These are phyloP conservation scores for Malassezia obtusa DNA, from an alignment of 1,284 basidiomycete genomes.

Conservation along the genomic window DNA sequence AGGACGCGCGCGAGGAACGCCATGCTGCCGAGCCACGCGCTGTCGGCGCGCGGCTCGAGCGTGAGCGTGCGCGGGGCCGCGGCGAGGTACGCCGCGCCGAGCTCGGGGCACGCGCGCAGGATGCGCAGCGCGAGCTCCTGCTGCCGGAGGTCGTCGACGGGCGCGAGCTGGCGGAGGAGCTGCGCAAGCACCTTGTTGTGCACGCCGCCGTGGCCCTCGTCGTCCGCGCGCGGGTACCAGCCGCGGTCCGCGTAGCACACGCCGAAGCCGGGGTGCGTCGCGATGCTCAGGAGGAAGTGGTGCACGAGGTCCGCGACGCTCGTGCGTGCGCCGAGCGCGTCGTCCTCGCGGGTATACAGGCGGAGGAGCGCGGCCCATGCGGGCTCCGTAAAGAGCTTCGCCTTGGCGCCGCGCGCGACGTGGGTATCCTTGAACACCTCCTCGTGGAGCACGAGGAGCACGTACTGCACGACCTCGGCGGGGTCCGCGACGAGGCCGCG, in stretches of 20 bases:
- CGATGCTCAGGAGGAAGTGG: constrained; percentile 78
- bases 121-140: constrained; percentile 74
- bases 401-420: constrained; percentile 30
- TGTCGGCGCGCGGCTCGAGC: constrained; percentile 74
- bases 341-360: constrained; percentile 32
- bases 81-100: constrained; percentile 60
- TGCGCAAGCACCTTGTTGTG: constrained; percentile 77
- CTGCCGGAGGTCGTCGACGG: constrained; percentile 73
- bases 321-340: constrained; percentile 21
- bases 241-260: constrained; percentile 80
- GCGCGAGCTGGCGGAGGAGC: constrained; percentile 62
- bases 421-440: constrained; percentile 31
- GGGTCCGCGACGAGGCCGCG: constrained; percentile 28
- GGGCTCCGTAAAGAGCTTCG: constrained; percentile 36
- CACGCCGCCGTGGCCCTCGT: constrained; percentile 48
- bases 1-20: constrained; percentile 68
- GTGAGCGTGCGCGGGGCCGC: constrained; percentile 56
- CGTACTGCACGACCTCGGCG: constrained; percentile 27
- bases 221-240: constrained; percentile 62
- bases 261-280: constrained; percentile 69
- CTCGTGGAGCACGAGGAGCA: constrained; percentile 36
- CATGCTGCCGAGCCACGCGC: constrained; percentile 79
- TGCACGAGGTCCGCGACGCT: constrained; percentile 66
- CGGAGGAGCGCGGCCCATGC: constrained; percentile 28
- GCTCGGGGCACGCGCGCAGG: constrained; percentile 69